Evolutionary conservation across 768 basidiomycete species (phyloP).

Genomic region (Suillus variegatus): DNA sequence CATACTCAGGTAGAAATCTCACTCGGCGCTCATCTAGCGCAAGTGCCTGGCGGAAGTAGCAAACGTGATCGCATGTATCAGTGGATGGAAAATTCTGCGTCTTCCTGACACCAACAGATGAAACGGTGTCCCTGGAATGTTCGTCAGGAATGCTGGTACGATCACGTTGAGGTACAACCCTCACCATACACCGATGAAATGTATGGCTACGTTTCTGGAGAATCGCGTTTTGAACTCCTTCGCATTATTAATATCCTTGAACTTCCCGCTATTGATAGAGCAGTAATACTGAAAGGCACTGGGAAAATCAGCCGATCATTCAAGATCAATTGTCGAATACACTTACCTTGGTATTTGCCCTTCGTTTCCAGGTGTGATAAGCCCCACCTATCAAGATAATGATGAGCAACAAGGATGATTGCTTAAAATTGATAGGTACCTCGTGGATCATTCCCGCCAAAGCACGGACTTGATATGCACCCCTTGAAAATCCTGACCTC

Average conservation of each 20-base stretch:
- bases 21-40: slow-evolving; percentile 29
- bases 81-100: slow-evolving; percentile 28
- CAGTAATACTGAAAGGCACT: slow-evolving; percentile 2
- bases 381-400: slow-evolving; percentile 29
- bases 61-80: slow-evolving; percentile 13
- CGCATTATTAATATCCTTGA: neutral
- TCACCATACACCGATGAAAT: slow-evolving; percentile 9
- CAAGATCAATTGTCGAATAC: neutral
- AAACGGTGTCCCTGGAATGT: slow-evolving; percentile 38
- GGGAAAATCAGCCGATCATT: neutral
- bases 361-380: neutral
- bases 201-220: neutral
- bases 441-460: slow-evolving; percentile 7
- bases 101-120: slow-evolving; percentile 37
- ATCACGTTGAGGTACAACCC: neutral
- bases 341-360: neutral
- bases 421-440: neutral
- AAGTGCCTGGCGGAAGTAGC: slow-evolving; percentile 28
- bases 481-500: slow-evolving; percentile 3
- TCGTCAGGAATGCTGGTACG: neutral
- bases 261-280: neutral
- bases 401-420: neutral
- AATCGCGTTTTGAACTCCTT: slow-evolving; percentile 2
- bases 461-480: slow-evolving; percentile 7
- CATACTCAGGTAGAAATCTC: slow-evolving; percentile 27